phyloP scores from a whole-genome alignment of 2,329 filamentous ascomycete species.

The Colletotrichum magnum region DNA sequence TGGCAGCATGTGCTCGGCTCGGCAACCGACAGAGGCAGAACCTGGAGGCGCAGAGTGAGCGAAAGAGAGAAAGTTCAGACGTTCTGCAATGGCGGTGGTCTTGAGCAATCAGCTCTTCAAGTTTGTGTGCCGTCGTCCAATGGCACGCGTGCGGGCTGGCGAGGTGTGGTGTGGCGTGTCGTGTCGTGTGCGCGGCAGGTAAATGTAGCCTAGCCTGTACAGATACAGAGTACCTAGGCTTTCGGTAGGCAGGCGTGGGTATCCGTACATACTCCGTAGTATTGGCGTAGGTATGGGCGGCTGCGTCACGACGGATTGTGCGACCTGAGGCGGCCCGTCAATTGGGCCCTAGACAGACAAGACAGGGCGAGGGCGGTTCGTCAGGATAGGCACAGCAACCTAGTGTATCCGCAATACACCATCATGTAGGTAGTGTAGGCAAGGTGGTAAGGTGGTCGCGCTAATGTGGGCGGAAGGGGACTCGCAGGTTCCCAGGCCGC shows the following conservation, averaged over 20 bases:
- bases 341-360: constrained; percentile 28
- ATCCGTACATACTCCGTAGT: too few relatives aligned
- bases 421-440: too few relatives aligned
- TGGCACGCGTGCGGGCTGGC: not conserved
- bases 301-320: constrained; percentile 29
- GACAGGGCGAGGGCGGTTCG: constrained; percentile 32
- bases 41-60: not conserved
- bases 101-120: constrained; percentile 7
- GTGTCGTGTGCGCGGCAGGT: constrained; percentile 19
- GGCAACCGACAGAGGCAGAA: not conserved
- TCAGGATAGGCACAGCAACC: constrained; percentile 9
- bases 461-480: constrained; percentile 35
- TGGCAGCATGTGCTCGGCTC: constrained; percentile 3
- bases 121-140: constrained; percentile 9
- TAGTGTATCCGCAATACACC: too few relatives aligned
- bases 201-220: not conserved
- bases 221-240: too few relatives aligned
- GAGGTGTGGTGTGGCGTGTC: constrained; percentile 3
- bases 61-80: not conserved
- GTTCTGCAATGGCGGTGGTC: not conserved
- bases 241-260: not conserved
- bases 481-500: constrained; percentile 29
- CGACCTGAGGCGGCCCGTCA: constrained; percentile 25
- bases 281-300: constrained; percentile 9
- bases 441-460: constrained; percentile 7